Base-by-base conservation (phyloP, 768 basidiomycete genomes). In the Termitomyces sp. region DNA sequence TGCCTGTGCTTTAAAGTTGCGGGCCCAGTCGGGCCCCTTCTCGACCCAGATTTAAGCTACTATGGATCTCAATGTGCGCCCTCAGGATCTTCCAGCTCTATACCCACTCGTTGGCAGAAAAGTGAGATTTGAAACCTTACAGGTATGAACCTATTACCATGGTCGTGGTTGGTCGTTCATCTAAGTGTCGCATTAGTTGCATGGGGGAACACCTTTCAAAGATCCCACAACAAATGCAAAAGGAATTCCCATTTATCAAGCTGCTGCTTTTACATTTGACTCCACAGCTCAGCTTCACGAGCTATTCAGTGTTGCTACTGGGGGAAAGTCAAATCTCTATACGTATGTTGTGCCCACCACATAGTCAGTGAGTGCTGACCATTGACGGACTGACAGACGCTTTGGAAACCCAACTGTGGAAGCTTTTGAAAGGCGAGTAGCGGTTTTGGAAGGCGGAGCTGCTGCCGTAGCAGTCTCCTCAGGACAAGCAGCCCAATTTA, bases 361-460 rank as follows among this genome's bases (percentile, higher is more conserved):
- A 5, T 5, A 10, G 5, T 19, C 4, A 11, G 19, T 35, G 19
- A 44, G 14, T 7, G n/a, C 50, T 35, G 10, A 11, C 43, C 16
- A 3, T 34, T 5, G 10, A 25, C 25, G 34, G n/a, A n/a, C n/a
- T n/a, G n/a, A n/a, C 25, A 62, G 61, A 11, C 61, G 61, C 23
- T 51, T 62, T 23, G 61, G 58, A n/a, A 62, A 62, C 16, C 61
- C 58, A 1, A 62, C 61, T 14, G 61, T 62, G 19, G 83, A 86
- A 31, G 79, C 86, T 1, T 85, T 88, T 52, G 87, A 87, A 68
- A 80, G 79, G 62, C 76, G 87, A 2, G 80, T 87, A 0, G 80
- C 87, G 0, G 82, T 83, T 0, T 74, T 89, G 7, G 86, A 87
- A 62, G 83, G 84, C 1, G 87, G 86, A 0, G 74, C 68, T 0